A percentile compares a stretch with the other conserved stretches of the same genome.
Conservation (phyloP, 1,284 basidiomycete genomes). For the Leccinum fallax region DNA sequence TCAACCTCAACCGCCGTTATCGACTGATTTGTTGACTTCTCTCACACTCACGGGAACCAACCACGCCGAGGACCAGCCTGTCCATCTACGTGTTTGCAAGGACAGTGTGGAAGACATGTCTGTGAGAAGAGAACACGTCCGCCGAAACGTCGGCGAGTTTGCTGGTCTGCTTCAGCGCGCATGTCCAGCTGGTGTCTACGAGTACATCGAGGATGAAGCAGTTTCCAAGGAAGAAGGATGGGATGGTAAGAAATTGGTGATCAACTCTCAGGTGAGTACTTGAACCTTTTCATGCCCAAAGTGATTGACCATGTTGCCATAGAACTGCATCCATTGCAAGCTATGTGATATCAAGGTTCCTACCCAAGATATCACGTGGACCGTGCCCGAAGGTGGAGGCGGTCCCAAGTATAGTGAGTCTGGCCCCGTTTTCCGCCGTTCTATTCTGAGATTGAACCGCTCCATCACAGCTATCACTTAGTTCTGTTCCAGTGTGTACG, state of each 20-base stretch:
- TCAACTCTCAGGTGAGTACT: constrained; percentile 84
- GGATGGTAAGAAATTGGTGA: constrained; percentile 89
- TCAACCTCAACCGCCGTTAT: constrained; percentile 86
- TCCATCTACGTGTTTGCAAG: constrained; percentile 81
- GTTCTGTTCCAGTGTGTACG: neutral
- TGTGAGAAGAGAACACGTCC: constrained; percentile 67
- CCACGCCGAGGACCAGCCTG: constrained; percentile 94
- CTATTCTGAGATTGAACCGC: neutral
- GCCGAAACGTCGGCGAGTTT: constrained; percentile 78
- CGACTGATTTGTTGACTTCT: constrained; percentile 93
- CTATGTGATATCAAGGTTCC: constrained; percentile 93
- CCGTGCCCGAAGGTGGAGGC: constrained; percentile 90
- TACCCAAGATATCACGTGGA: constrained; percentile 94
- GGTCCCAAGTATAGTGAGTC: constrained; percentile 81
- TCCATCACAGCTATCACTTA: constrained; percentile 19
- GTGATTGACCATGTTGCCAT: constrained; percentile 2
- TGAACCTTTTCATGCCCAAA: neutral
- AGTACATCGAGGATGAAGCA: constrained; percentile 83
- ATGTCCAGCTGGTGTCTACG: constrained; percentile 97
- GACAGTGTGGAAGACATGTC: constrained; percentile 50
- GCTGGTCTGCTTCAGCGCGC: constrained; percentile 87
- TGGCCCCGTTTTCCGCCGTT: neutral
- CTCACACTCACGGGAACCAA: constrained; percentile 94
- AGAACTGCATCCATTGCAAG: constrained; percentile 94
- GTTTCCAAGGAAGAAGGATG: constrained; percentile 57